Conservation (phyloP, 2,329 filamentous ascomycete genomes). For the Phialophora verrucosa region DNA sequence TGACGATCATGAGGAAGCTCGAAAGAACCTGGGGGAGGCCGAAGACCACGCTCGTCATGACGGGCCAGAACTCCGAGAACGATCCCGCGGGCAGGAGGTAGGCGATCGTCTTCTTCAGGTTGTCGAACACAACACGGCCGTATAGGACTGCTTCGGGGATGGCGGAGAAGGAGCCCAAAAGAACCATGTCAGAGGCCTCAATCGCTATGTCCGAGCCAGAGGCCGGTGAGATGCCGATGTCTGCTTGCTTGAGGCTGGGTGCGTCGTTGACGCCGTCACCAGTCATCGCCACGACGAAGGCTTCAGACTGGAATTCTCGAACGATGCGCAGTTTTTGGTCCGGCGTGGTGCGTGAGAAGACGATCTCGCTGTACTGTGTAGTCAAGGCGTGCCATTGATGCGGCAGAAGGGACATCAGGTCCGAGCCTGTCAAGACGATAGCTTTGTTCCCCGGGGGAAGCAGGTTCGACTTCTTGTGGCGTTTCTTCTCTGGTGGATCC, state of each 20-base stretch:
- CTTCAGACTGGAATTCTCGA: conserved; percentile 70
- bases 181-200: conserved; percentile 66
- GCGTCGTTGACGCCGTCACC: conserved; percentile 57
- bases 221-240: conserved; percentile 65
- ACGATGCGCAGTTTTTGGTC: conserved; percentile 82
- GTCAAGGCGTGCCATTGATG: conserved; percentile 70
- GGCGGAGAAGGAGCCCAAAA: conserved; percentile 72
- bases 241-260: conserved; percentile 63
- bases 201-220: conserved; percentile 66
- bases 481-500: conserved; percentile 30
- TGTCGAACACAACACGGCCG: conserved; percentile 78
- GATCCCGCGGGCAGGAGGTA: conserved; percentile 74
- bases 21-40: conserved; percentile 75
- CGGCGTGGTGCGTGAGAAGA: conserved; percentile 76
- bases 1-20: conserved; percentile 68
- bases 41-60: conserved; percentile 74
- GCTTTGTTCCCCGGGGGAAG: conserved; percentile 49
- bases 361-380: conserved; percentile 70
- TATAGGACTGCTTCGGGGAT: conserved; percentile 75
- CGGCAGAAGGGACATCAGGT: conserved; percentile 69
- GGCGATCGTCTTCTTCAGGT: conserved; percentile 76
- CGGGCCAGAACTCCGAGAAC: conserved; percentile 74
- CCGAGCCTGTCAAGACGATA: conserved; percentile 68
- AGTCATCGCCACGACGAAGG: conserved; percentile 62
- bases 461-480: conserved; percentile 18